Evolutionary conservation across 768 basidiomycete species (phyloP).

Genomic region (Mycena amicta): DNA sequence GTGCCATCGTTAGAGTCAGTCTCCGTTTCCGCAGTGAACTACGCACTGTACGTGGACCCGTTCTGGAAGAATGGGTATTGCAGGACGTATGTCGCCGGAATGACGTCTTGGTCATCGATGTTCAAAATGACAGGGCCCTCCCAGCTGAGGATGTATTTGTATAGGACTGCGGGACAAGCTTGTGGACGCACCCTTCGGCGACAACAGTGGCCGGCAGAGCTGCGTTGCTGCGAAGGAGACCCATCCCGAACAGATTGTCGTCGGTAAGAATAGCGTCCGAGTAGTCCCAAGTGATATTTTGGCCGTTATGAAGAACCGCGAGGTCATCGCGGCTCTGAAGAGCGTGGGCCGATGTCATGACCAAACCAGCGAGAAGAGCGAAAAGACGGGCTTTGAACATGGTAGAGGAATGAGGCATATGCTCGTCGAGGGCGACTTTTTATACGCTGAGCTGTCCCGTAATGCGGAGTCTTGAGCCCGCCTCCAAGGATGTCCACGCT

Average conservation of each 20-base stretch:
- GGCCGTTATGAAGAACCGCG: constrained; percentile 8
- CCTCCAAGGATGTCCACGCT: too few species aligned
- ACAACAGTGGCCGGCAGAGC: constrained; percentile 7
- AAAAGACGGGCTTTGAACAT: constrained; percentile 10
- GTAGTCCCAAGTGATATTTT: constrained; percentile 16
- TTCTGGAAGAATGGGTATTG: constrained; percentile 20
- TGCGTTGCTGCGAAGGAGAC: constrained; percentile 10
- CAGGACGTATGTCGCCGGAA: constrained; percentile 16
- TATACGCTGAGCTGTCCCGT: background rate
- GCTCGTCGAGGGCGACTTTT: background rate
- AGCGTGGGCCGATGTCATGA: background rate
- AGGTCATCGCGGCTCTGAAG: background rate
- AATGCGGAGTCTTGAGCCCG: background rate
- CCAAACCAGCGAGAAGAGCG: background rate
- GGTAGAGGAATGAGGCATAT: background rate
- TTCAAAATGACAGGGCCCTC: constrained; percentile 15
- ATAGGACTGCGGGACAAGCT: background rate
- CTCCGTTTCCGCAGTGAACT: background rate
- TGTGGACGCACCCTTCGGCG: constrained; percentile 1
- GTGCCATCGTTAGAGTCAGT: background rate
- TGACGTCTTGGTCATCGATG: constrained; percentile 10
- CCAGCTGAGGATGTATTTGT: constrained; percentile 1
- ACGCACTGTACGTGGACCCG: constrained; percentile 14
- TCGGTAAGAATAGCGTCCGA: constrained; percentile 5
- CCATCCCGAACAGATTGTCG: constrained; percentile 14